phyloP scores from a whole-genome alignment of 306 rosid species.

The Cucumis melo region DNA sequence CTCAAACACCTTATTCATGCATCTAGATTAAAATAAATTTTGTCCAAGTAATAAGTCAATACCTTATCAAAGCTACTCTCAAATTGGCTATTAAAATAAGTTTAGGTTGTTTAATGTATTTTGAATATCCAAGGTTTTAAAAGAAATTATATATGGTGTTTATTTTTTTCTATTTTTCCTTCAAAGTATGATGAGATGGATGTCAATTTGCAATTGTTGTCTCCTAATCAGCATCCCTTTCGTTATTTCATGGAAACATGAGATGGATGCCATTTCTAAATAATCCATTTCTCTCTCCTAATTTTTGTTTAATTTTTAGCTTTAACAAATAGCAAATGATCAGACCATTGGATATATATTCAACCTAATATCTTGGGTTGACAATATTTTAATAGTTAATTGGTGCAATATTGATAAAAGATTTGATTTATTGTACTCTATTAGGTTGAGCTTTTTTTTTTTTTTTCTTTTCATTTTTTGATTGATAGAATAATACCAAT shows the following conservation, averaged over 20 bases:
- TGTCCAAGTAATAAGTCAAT: too few relatives aligned
- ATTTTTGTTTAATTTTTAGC: not conserved
- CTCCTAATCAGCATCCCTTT: slow-evolving; percentile 2
- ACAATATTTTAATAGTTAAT: not conserved
- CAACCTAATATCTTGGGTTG: not conserved
- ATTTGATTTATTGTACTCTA: too few relatives aligned
- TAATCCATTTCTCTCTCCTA: not conserved
- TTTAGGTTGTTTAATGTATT: too few relatives aligned
- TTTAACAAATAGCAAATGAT: not conserved
- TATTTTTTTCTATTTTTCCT: not conserved
- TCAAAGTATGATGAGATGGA: not conserved
- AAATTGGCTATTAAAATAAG: too few relatives aligned
- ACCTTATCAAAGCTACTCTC: too few relatives aligned
- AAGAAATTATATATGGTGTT: not conserved
- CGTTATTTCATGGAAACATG: not conserved
- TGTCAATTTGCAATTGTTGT: not conserved
- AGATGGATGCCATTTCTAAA: slow-evolving; percentile 1
- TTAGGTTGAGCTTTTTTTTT: too few relatives aligned
- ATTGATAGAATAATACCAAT: too few relatives aligned
- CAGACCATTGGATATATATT: not conserved
- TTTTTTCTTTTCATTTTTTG: too few relatives aligned
- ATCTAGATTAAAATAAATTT: too few relatives aligned
- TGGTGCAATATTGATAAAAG: not conserved
- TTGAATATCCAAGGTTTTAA: too few relatives aligned
- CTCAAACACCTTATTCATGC: too few relatives aligned